phyloP scores from a whole-genome alignment of 2,329 filamentous ascomycete genomes.

The Neocucurbitaria cava region DNA sequence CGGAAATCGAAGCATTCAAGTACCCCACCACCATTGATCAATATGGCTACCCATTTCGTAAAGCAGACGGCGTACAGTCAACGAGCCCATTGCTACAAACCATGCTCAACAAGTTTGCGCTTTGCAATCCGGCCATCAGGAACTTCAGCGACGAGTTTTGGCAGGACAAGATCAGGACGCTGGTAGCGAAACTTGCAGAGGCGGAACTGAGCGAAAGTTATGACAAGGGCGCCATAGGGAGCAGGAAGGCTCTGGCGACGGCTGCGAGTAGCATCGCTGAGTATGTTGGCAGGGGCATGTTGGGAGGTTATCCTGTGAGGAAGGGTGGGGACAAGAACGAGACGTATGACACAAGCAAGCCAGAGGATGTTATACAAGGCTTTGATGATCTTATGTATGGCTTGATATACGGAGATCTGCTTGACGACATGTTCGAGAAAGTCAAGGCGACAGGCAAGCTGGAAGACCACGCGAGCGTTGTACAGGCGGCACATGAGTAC shows the following conservation, averaged over 20 bases:
- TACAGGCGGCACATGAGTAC: constrained; percentile 70
- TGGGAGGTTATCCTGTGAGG: constrained; percentile 65
- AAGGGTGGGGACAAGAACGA: constrained; percentile 41
- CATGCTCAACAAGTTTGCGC: constrained; percentile 69
- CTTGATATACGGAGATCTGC: constrained; percentile 71
- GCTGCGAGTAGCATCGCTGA: constrained; percentile 74
- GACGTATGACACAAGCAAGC: constrained; percentile 65
- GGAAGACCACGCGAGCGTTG: constrained; percentile 67
- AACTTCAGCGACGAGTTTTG: constrained; percentile 61
- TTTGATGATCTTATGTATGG: constrained; percentile 73
- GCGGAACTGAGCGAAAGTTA: constrained; percentile 81
- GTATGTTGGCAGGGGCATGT: constrained; percentile 69
- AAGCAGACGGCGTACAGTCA: constrained; percentile 54
- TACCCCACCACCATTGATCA: constrained; percentile 66
- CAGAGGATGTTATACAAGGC: constrained; percentile 66
- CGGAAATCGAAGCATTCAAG: constrained; percentile 77
- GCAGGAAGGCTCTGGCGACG: constrained; percentile 76
- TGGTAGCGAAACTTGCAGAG: constrained; percentile 59
- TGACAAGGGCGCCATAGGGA: constrained; percentile 77
- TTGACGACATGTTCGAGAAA: constrained; percentile 70
- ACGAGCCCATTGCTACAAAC: constrained; percentile 71
- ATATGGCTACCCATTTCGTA: constrained; percentile 75
- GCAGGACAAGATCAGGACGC: constrained; percentile 50
- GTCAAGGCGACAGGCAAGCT: constrained; percentile 67
- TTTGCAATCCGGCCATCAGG: constrained; percentile 70